Evolutionary conservation across 2,329 filamentous ascomycete species (phyloP).

Genomic region (Monosporascus cannonballus): DNA sequence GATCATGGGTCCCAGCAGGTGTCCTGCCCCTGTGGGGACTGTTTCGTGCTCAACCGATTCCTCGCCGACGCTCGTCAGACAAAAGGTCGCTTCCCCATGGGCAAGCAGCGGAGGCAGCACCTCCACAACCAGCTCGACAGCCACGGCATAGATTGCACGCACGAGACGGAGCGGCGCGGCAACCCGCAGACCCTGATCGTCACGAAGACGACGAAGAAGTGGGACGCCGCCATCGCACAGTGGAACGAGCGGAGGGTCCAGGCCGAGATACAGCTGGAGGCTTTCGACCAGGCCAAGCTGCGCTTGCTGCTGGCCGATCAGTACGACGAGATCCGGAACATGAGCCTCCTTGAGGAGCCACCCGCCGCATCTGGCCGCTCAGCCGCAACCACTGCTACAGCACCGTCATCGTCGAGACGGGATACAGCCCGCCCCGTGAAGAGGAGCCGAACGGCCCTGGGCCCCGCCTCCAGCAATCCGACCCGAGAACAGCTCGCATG

Average conservation of each 20-base stretch:
- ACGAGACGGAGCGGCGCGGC: conserved; percentile 8
- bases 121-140: conserved; percentile 12
- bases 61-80: conserved; percentile 9
- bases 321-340: conserved; percentile 9
- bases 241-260: conserved; percentile 4
- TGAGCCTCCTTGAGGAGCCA: conserved; percentile 4
- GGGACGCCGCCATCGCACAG: neutral
- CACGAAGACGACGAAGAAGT: conserved; percentile 13
- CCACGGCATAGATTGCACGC: conserved; percentile 11
- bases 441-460: neutral
- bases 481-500: neutral
- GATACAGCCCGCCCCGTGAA: neutral
- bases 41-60: conserved; percentile 19
- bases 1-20: conserved; percentile 4
- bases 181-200: conserved; percentile 16
- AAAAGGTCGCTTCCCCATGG: conserved; percentile 8
- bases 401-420: neutral
- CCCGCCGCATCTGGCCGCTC: neutral
- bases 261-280: conserved; percentile 6
- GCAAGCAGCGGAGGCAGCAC: conserved; percentile 13
- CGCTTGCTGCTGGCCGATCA: conserved; percentile 6
- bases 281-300: conserved; percentile 12
- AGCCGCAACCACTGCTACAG: neutral
- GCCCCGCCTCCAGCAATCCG: neutral
- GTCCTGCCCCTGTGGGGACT: conserved; percentile 19